phyloP scores from a whole-genome alignment of 2,329 filamentous ascomycete species.

The Colletotrichum euphorbiae region DNA sequence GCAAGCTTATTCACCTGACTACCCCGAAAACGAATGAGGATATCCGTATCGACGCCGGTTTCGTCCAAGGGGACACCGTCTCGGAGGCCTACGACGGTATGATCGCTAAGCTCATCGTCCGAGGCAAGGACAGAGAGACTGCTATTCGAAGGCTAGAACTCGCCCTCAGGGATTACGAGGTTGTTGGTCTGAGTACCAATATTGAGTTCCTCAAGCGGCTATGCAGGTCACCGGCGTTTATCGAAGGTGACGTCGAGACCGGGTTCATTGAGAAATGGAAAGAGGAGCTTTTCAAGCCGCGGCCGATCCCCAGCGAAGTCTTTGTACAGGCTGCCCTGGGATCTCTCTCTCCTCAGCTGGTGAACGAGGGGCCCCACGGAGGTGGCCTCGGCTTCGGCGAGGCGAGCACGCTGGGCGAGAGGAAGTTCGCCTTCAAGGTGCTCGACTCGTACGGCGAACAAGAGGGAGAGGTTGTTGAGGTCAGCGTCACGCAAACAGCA shows the following conservation, averaged over 20 bases:
- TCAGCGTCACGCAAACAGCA: constrained; percentile 61
- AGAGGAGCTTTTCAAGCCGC: constrained; percentile 78
- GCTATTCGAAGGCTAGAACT: constrained; percentile 85
- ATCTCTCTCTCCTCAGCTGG: constrained; percentile 31
- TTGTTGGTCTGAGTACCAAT: constrained; percentile 93
- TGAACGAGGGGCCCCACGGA: constrained; percentile 54
- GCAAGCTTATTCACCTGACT: constrained; percentile 83
- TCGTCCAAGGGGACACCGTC: constrained; percentile 89
- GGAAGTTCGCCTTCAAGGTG: constrained; percentile 64
- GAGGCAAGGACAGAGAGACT: constrained; percentile 80
- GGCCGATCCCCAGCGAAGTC: constrained; percentile 74
- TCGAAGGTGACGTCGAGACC: constrained; percentile 90
- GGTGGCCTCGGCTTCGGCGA: constrained; percentile 67
- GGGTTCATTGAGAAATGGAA: constrained; percentile 94
- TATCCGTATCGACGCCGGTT: constrained; percentile 92
- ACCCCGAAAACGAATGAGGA: constrained; percentile 77
- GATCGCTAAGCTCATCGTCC: constrained; percentile 97
- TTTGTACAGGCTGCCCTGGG: constrained; percentile 88
- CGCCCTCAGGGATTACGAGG: constrained; percentile 88
- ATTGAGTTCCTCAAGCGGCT: constrained; percentile 95
- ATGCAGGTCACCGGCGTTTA: constrained; percentile 83
- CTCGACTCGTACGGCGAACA: constrained; percentile 73
- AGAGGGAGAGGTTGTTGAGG: constrained; percentile 70
- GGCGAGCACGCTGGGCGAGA: constrained; percentile 53
- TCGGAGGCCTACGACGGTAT: constrained; percentile 98